A percentile compares a stretch with the other conserved stretches of the same genome.
Evolutionary conservation across 192 early-diverging fungal species (phyloP).

Genomic region (Coemansia sp.): DNA sequence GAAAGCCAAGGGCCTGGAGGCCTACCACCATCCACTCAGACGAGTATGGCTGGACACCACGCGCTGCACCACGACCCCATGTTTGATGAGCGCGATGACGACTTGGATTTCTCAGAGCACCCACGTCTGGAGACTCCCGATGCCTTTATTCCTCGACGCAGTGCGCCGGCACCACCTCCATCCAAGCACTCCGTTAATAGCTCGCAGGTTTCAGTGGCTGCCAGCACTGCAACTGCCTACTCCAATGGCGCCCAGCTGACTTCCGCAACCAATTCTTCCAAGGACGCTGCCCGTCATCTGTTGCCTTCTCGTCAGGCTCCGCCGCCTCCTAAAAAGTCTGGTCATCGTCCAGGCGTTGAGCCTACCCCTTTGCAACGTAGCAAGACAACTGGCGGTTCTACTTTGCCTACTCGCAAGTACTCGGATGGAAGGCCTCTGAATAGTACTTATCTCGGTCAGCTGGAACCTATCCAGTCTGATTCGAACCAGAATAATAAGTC

Average conservation of each 20-base stretch:
- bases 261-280: background rate
- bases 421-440: constrained; percentile 50
- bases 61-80: constrained; percentile 20
- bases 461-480: constrained; percentile 50
- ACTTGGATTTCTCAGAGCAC: constrained; percentile 28
- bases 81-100: constrained; percentile 40
- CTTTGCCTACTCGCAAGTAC: constrained; percentile 46
- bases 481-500: constrained; percentile 45
- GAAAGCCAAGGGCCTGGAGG: constrained; percentile 40
- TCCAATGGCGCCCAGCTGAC: constrained; percentile 21
- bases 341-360: constrained; percentile 24
- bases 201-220: constrained; percentile 14
- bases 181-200: constrained; percentile 26
- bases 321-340: constrained; percentile 51
- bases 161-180: constrained; percentile 47
- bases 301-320: constrained; percentile 41
- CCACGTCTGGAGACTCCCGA: constrained; percentile 27
- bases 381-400: constrained; percentile 47
- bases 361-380: constrained; percentile 45
- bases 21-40: constrained; percentile 14
- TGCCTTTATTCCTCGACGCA: constrained; percentile 53
- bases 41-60: constrained; percentile 24
- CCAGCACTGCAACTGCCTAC: constrained; percentile 20
- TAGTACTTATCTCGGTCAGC: constrained; percentile 54
- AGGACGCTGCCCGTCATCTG: constrained; percentile 16